phyloP scores from a whole-genome alignment of 106 monocot species.

The Platanthera guangdongensis region DNA sequence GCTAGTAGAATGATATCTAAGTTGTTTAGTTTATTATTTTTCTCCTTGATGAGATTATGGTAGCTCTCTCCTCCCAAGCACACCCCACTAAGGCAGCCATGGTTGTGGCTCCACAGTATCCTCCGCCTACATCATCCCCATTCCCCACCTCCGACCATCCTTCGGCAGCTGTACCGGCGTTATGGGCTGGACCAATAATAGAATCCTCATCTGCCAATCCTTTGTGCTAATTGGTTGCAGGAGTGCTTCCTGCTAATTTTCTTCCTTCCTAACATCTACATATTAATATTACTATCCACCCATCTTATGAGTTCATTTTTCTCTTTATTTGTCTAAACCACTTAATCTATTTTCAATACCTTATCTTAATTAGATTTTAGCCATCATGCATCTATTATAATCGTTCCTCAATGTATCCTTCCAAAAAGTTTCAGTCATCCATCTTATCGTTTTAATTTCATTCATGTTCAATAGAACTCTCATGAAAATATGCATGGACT shows the following conservation, averaged over 20 bases:
- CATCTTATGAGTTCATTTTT: background rate
- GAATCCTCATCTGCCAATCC: background rate
- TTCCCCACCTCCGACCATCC: no score
- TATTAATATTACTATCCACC: background rate
- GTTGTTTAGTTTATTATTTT: no score
- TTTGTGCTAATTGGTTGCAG: background rate
- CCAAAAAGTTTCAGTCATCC: background rate
- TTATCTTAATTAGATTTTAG: background rate
- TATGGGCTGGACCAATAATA: no score
- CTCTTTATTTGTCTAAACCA: background rate
- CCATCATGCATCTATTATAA: background rate
- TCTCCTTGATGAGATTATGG: no score
- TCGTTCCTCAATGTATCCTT: background rate
- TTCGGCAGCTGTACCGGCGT: no score
- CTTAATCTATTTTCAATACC: background rate
- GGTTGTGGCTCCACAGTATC: no score
- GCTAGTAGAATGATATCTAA: no score
- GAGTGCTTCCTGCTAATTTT: background rate
- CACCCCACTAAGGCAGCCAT: no score
- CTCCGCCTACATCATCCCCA: no score
- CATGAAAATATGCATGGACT: background rate
- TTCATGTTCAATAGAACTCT: background rate
- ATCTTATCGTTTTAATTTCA: background rate
- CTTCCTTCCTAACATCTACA: background rate
- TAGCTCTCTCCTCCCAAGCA: no score